Evolutionary conservation across 2,329 filamentous ascomycete genomes (phyloP), one percentile per base, ranked within the genome.

Genomic region (Talaromyces sp.): DNA sequence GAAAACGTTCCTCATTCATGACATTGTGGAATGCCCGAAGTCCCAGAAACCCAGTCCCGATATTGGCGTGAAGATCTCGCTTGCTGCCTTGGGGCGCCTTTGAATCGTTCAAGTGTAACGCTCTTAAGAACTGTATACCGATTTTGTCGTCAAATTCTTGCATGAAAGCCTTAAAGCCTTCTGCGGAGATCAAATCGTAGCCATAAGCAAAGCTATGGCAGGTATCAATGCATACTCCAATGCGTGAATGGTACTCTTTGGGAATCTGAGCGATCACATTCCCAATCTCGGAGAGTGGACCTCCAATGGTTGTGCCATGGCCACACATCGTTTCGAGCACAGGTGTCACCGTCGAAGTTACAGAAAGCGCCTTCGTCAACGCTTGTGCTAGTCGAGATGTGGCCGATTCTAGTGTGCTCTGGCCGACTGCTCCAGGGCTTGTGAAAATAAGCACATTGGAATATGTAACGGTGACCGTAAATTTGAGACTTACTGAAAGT

Each of bases 291-390:
- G 92, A 87, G 72, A 96, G 96, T 0, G 83, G 87, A 17, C 86
- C 88, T 31, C 94, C 94, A 56, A 99, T 86, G 4, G 95, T 88
- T 68, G 94, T 96, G 56, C 92, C 92, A 58, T 85, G 84, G 3
- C 91, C 91, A 1, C 93, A 94, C 92, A 97, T 97, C 63, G 96
- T 97, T 76, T 99, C 94, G 3, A 99, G 79, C 0, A 97, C 83
- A 0, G 92, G 94, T 38, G 93, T 81, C 1, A 97, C 93, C 0
- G 81, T 82, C 46, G 80, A 83, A 0, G 90, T 96, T 60, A 88
- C 90, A 58, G 82, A 80, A 69, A 97, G 91, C 0, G 92, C 89
- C 61, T 83, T 84, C 72, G 96, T 97, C 55, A 99, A 82, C 68
- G 92, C 89, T 48, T 82, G 79, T 1, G 94, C 92, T 55, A 99